A percentile compares a stretch with the other conserved stretches of the same genome.
These are phyloP conservation scores for Suillus bovinus DNA, from an alignment of 768 basidiomycete genomes.

Conservation along the genomic window DNA sequence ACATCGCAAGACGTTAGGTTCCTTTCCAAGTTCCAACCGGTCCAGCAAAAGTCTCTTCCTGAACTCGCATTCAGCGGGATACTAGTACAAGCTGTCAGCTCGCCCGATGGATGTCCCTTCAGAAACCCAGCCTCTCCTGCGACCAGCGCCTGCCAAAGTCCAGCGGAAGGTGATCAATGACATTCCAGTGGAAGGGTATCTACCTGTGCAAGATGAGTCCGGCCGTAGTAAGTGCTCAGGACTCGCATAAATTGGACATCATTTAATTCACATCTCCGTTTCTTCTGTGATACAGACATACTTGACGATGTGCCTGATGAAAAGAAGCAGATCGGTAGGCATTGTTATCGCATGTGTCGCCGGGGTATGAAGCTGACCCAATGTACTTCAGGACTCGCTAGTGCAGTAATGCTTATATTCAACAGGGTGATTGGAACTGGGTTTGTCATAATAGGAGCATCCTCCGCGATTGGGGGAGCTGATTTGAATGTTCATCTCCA, in stretches of 20 bases:
- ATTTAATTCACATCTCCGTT: neutral
- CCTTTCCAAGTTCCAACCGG: neutral
- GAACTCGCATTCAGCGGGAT: neutral
- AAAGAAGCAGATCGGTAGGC: conserved; percentile 53
- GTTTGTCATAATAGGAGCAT: conserved; percentile 31
- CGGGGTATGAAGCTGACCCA: conserved; percentile 9
- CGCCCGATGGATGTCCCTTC: neutral
- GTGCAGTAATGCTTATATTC: conserved; percentile 67
- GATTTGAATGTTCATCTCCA: conserved; percentile 30
- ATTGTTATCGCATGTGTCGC: neutral
- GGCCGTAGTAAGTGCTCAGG: neutral
- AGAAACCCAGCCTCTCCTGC: conserved; percentile 2
- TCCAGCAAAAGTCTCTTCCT: neutral
- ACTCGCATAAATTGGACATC: neutral
- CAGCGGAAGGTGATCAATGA: neutral
- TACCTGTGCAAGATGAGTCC: neutral
- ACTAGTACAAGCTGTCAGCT: neutral
- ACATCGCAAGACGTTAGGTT: neutral
- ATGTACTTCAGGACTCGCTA: conserved; percentile 31
- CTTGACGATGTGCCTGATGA: conserved; percentile 47
- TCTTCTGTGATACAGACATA: neutral
- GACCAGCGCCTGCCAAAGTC: neutral
- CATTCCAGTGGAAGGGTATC: neutral
- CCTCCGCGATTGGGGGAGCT: neutral
- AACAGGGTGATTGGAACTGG: conserved; percentile 77